These are phyloP conservation scores for Cercospora nicotianae DNA, from an alignment of 2,329 filamentous ascomycete genomes.

Conservation along the genomic window DNA sequence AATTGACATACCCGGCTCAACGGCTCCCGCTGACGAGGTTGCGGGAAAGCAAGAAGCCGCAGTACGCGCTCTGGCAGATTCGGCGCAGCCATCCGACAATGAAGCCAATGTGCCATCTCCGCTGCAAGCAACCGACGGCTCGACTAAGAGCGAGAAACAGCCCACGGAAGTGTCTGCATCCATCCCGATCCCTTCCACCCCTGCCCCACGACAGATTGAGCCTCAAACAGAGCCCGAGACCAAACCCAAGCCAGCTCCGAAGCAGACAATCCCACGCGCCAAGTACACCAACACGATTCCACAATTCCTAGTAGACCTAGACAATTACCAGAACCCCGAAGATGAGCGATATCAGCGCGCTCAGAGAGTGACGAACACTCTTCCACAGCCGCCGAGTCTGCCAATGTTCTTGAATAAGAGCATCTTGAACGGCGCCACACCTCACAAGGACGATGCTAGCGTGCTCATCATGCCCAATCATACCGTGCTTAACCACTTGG, in stretches of 20 bases:
- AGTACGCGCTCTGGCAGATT: slow-evolving; percentile 58
- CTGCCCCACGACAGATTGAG: slow-evolving; percentile 13
- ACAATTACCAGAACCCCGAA: slow-evolving; percentile 59
- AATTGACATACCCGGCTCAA: slow-evolving; percentile 36
- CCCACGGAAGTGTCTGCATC: slow-evolving; percentile 14
- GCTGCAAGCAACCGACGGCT: slow-evolving; percentile 25
- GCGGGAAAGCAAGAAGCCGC: slow-evolving; percentile 24
- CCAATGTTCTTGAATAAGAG: slow-evolving; percentile 92
- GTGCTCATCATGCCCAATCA: slow-evolving; percentile 97
- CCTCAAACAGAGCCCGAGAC: slow-evolving; percentile 13
- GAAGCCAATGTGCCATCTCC: slow-evolving; percentile 23
- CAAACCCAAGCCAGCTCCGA: slow-evolving; percentile 22
- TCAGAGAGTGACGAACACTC: slow-evolving; percentile 70
- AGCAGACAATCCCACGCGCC: slow-evolving; percentile 47
- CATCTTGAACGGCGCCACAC: slow-evolving; percentile 84
- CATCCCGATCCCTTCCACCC: slow-evolving; percentile 16
- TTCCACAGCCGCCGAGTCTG: slow-evolving; percentile 79
- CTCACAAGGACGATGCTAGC: slow-evolving; percentile 97
- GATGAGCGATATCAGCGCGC: slow-evolving; percentile 75
- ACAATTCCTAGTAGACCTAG: slow-evolving; percentile 80
- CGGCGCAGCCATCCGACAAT: slow-evolving; percentile 29
- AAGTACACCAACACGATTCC: slow-evolving; percentile 75
- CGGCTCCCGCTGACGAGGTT: slow-evolving; percentile 29
- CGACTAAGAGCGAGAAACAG: slow-evolving; percentile 19
- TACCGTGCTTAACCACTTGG: slow-evolving; percentile 92